Base-by-base conservation (phyloP, 192 early-diverging fungal genomes). In the Entomortierella lignicola region DNA sequence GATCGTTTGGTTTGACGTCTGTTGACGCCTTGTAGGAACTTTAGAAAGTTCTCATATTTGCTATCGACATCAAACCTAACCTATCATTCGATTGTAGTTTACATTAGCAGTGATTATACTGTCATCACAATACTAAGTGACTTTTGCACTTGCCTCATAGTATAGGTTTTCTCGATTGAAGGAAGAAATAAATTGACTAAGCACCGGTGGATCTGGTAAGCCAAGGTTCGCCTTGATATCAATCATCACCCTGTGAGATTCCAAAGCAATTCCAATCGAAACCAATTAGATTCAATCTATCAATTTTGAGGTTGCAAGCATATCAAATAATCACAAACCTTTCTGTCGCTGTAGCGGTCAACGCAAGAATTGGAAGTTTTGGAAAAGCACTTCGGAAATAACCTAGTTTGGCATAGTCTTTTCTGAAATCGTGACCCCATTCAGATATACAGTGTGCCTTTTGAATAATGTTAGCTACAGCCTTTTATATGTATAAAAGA, bases 391-490 rank as follows among this genome's bases (percentile, higher is more conserved):
- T 60, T 61, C 89, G 85, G 47, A 94, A 85, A 5, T 63, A 70
- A 20, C 90, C 91, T 27, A 97, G 77, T 2, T 92, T 91, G 12
- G 34, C 39, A 57, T 69, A 79, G 26, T 79, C 75, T 26, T 79
- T 79, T 43, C 97, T 89, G 85, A 99, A 99, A 81, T 99, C 96
- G 64, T 99, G 97, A 8, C 97, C 97, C 97, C 95, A 97, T 57
- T 97, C 93, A 44, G 91, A 93, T 23, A 97, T 88, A 66, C 97
- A 99, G 61, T 99, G 97, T 0, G 95, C 96, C 85, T 99, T 39
- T 2, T 47, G 44, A 47, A 47, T 47, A 20, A 47, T 12, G 44
- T 47, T 47, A 47, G 44, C 44, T 4, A 5, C 17, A 47, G 5
- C 5, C 34, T 37, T 10, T 37, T 37, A 37, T 7, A 37, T n/a